Conservation (phyloP, 2,329 filamentous ascomycete genomes). For the Macrophomina phaseolina region DNA sequence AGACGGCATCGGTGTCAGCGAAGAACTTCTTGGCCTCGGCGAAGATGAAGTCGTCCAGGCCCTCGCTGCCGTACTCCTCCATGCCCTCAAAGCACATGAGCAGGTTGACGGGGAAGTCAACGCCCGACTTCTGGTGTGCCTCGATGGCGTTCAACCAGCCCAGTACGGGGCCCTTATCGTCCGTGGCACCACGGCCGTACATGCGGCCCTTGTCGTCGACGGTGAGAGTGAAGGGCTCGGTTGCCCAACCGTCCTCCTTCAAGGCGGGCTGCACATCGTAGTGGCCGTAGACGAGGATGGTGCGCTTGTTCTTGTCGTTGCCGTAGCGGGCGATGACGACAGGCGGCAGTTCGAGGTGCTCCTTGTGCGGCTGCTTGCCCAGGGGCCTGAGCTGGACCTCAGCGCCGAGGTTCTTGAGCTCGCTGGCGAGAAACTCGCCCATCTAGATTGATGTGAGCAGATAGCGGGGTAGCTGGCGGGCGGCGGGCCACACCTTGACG, state of each 20-base stretch:
- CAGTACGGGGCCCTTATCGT: slow-evolving; percentile 96
- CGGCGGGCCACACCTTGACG: slow-evolving; percentile 64
- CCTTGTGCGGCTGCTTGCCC: slow-evolving; percentile 90
- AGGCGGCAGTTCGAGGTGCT: slow-evolving; percentile 88
- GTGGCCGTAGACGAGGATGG: slow-evolving; percentile 95
- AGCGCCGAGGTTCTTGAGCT: slow-evolving; percentile 84
- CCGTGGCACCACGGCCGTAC: slow-evolving; percentile 93
- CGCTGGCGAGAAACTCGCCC: slow-evolving; percentile 85
- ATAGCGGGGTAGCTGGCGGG: neutral
- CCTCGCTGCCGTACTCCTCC: slow-evolving; percentile 98
- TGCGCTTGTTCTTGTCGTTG: slow-evolving; percentile 88
- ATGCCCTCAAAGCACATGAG: slow-evolving; percentile 99
- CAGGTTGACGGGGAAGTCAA: slow-evolving; percentile 96
- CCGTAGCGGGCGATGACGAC: slow-evolving; percentile 93
- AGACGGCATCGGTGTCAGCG: slow-evolving; percentile 92
- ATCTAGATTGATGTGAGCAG: slow-evolving; percentile 59
- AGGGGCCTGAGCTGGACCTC: slow-evolving; percentile 84
- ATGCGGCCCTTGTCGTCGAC: slow-evolving; percentile 92
- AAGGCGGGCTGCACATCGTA: slow-evolving; percentile 98
- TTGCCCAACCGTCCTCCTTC: slow-evolving; percentile 93
- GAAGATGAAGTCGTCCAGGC: slow-evolving; percentile 91
- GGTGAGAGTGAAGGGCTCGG: slow-evolving; percentile 87
- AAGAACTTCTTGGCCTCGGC: slow-evolving; percentile 93
- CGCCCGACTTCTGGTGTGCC: slow-evolving; percentile 90
- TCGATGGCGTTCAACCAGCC: slow-evolving; percentile 99